Conservation (phyloP, 768 basidiomycete genomes). For the Lanmaoa rubissima region DNA sequence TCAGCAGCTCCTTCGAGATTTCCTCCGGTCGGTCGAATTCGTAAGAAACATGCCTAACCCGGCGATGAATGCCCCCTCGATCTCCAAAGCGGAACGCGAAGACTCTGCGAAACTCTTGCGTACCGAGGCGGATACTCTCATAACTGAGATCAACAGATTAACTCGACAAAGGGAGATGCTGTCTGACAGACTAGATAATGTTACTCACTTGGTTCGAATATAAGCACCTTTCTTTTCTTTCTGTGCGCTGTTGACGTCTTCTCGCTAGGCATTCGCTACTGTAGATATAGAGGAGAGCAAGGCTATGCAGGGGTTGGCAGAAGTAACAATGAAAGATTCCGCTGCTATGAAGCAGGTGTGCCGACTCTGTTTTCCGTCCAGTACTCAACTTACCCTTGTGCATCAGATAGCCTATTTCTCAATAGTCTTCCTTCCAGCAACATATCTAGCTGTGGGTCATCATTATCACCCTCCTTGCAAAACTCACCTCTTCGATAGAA, state of each 20-base stretch:
- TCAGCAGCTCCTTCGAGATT: conserved; percentile 51
- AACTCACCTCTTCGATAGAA: conserved; percentile 28
- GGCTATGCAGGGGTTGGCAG: conserved; percentile 1
- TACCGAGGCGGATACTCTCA: conserved; percentile 46
- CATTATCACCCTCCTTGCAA: neutral
- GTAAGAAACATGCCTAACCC: conserved; percentile 50
- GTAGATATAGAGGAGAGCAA: conserved; percentile 51
- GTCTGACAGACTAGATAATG: conserved; percentile 23
- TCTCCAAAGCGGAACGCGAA: conserved; percentile 19
- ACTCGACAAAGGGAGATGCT: conserved; percentile 29
- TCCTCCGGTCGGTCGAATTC: conserved; percentile 50
- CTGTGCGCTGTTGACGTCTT: neutral
- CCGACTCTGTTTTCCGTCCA: neutral
- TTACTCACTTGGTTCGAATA: conserved; percentile 24
- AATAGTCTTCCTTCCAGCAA: conserved; percentile 56
- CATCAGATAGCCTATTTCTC: conserved; percentile 51
- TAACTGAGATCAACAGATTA: conserved; percentile 49
- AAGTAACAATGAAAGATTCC: conserved; percentile 4
- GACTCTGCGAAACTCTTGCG: conserved; percentile 26
- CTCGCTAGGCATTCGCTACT: conserved; percentile 49
- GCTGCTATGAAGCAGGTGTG: conserved; percentile 22
- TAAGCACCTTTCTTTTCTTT: neutral
- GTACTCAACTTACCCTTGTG: neutral
- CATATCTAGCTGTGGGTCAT: conserved; percentile 35
- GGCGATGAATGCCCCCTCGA: conserved; percentile 33